Conservation (phyloP, 2,329 filamentous ascomycete species). For the Clarireedia homoeocarpa region DNA sequence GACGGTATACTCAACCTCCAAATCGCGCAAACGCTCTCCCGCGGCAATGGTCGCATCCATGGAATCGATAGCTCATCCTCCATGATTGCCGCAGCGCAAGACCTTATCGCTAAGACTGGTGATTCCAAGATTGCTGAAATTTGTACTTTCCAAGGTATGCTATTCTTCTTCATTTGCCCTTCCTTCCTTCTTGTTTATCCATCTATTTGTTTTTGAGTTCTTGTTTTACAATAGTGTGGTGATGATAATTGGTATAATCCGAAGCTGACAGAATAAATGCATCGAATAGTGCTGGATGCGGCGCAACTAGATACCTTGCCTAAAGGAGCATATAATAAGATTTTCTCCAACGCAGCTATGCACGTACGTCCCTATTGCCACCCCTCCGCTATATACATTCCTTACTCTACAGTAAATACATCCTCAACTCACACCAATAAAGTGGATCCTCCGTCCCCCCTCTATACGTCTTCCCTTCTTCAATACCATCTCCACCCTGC, state of each 20-base stretch:
- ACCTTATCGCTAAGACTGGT: conserved; percentile 24
- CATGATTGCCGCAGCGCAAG: conserved; percentile 48
- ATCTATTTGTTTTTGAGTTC: too few relatives aligned
- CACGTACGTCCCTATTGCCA: conserved; percentile 13
- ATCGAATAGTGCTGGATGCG: conserved; percentile 38
- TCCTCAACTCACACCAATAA: neutral
- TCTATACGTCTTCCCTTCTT: conserved; percentile 43
- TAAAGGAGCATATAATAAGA: conserved; percentile 38
- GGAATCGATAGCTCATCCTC: conserved; percentile 50
- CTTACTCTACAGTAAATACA: neutral
- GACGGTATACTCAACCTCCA: conserved; percentile 52
- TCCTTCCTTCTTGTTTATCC: neutral
- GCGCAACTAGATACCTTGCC: conserved; percentile 29
- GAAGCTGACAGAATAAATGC: neutral
- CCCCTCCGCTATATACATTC: neutral
- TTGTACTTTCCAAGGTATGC: conserved; percentile 24
- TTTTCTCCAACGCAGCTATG: conserved; percentile 59
- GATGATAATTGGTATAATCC: too few relatives aligned
- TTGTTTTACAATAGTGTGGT: too few relatives aligned
- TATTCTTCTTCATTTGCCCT: neutral
- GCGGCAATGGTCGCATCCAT: conserved; percentile 42
- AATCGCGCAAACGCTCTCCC: conserved; percentile 39
- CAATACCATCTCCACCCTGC: conserved; percentile 39
- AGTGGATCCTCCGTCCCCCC: conserved; percentile 49
- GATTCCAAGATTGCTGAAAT: conserved; percentile 1